phyloP scores from a whole-genome alignment of 2,329 filamentous ascomycete species.

The Mycosphaerelloides madeirae region DNA sequence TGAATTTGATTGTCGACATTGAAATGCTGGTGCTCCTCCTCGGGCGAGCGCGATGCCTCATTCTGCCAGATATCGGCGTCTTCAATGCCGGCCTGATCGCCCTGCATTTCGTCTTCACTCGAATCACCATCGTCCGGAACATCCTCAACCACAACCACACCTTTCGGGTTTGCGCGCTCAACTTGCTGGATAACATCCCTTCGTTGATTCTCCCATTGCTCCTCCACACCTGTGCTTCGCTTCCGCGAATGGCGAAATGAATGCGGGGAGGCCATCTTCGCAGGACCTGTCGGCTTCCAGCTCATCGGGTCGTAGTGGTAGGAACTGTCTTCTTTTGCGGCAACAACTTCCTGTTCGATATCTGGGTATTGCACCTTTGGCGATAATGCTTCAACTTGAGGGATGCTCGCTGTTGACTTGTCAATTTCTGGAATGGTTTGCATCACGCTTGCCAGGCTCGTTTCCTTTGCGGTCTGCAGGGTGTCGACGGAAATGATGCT shows the following conservation, averaged over 20 bases:
- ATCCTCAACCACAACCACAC: conserved; percentile 22
- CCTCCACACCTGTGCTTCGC: neutral
- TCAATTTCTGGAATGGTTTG: conserved; percentile 11
- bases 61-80: conserved; percentile 45
- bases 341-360: conserved; percentile 12
- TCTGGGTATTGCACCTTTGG: conserved; percentile 24
- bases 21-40: conserved; percentile 13
- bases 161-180: conserved; percentile 12
- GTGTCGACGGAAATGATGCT: conserved; percentile 49
- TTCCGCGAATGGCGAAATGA: neutral
- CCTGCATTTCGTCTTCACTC: conserved; percentile 12
- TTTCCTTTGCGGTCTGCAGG: conserved; percentile 33
- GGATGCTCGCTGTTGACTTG: conserved; percentile 18
- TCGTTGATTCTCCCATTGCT: conserved; percentile 17
- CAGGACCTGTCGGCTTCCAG: conserved; percentile 20
- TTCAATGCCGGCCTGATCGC: conserved; percentile 1
- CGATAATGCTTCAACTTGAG: conserved; percentile 32
- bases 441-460: conserved; percentile 15
- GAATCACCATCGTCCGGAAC: conserved; percentile 11
- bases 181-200: conserved; percentile 20
- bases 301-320: conserved; percentile 23
- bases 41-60: conserved; percentile 39
- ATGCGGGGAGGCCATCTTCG: conserved; percentile 2
- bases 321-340: conserved; percentile 4
- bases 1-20: neutral